A percentile compares a stretch with the other conserved stretches of the same genome.
phyloP scores from a whole-genome alignment of 2,329 filamentous ascomycete genomes.

The Pseudogymnoascus sp. region DNA sequence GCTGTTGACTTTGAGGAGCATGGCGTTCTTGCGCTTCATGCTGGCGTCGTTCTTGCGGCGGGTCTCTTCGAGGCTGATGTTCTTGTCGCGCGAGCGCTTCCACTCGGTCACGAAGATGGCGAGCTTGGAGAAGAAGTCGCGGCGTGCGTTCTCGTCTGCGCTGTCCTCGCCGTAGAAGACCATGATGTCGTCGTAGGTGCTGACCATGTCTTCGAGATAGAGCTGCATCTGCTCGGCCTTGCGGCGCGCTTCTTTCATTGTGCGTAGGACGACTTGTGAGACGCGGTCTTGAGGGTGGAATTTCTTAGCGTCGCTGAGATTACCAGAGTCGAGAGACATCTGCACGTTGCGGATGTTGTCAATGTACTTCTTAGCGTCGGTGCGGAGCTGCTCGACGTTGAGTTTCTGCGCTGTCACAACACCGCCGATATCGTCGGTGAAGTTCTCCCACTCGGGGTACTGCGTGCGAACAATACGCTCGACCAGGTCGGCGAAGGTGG shows the following conservation, averaged over 20 bases:
- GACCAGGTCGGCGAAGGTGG: slow-evolving; percentile 88
- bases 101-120: slow-evolving; percentile 86
- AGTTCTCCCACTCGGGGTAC: slow-evolving; percentile 91
- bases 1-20: slow-evolving; percentile 52
- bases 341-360: slow-evolving; percentile 93
- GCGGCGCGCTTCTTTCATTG: slow-evolving; percentile 92
- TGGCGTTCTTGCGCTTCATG: slow-evolving; percentile 79
- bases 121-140: slow-evolving; percentile 93
- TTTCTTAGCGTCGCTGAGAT: slow-evolving; percentile 90
- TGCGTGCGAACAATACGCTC: slow-evolving; percentile 95
- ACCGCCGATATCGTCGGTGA: slow-evolving; percentile 73
- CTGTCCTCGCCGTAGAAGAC: slow-evolving; percentile 93
- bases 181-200: slow-evolving; percentile 92
- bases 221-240: slow-evolving; percentile 95
- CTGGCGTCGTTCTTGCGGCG: slow-evolving; percentile 81
- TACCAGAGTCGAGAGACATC: slow-evolving; percentile 83
- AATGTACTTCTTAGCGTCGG: slow-evolving; percentile 86
- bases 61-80: slow-evolving; percentile 72
- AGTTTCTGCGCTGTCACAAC: slow-evolving; percentile 79
- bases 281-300: slow-evolving; percentile 98
- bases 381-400: slow-evolving; percentile 85
- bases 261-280: slow-evolving; percentile 79
- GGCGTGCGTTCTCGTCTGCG: slow-evolving; percentile 80
- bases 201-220: slow-evolving; percentile 87
- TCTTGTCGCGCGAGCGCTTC: slow-evolving; percentile 96